Evolutionary conservation across 2,329 filamentous ascomycete genomes (phyloP).

Genomic region (Paracoccidioides lutzii): DNA sequence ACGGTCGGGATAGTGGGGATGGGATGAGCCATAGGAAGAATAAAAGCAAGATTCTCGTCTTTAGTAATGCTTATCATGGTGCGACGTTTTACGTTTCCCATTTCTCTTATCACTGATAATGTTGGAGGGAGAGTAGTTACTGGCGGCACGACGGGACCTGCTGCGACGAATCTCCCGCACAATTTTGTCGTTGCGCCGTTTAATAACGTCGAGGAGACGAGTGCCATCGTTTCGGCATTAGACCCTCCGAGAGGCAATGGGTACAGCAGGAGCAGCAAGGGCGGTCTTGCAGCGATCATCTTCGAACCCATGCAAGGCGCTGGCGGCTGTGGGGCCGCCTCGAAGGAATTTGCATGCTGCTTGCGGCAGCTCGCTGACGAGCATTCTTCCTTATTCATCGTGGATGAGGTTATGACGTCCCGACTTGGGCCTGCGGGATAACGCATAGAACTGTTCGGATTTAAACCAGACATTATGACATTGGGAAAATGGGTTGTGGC

Average conservation of each 20-base stretch:
- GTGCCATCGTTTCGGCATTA: constrained; percentile 35
- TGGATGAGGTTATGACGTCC: constrained; percentile 62
- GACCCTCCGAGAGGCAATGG: too few relatives aligned
- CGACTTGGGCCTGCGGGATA: constrained; percentile 43
- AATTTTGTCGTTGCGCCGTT: constrained; percentile 51
- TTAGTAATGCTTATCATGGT: constrained; percentile 42
- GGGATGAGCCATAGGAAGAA: neutral
- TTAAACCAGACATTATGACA: constrained; percentile 49
- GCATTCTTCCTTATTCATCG: constrained; percentile 46
- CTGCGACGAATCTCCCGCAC: constrained; percentile 34
- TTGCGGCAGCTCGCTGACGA: constrained; percentile 38
- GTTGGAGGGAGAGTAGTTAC: neutral
- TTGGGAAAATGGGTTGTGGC: constrained; percentile 54
- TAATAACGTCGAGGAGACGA: constrained; percentile 43
- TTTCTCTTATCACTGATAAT: neutral
- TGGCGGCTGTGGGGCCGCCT: constrained; percentile 45
- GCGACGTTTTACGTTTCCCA: constrained; percentile 38
- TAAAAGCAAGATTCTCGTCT: constrained; percentile 39
- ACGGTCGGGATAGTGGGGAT: neutral
- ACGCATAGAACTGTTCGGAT: constrained; percentile 22
- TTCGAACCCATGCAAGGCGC: constrained; percentile 55
- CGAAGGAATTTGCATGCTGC: constrained; percentile 38
- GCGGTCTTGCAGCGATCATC: constrained; percentile 50
- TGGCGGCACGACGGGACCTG: constrained; percentile 15
- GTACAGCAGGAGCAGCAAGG: too few relatives aligned